These are phyloP conservation scores for Tricholoma sp. DNA, from an alignment of 768 basidiomycete genomes.

Conservation along the genomic window DNA sequence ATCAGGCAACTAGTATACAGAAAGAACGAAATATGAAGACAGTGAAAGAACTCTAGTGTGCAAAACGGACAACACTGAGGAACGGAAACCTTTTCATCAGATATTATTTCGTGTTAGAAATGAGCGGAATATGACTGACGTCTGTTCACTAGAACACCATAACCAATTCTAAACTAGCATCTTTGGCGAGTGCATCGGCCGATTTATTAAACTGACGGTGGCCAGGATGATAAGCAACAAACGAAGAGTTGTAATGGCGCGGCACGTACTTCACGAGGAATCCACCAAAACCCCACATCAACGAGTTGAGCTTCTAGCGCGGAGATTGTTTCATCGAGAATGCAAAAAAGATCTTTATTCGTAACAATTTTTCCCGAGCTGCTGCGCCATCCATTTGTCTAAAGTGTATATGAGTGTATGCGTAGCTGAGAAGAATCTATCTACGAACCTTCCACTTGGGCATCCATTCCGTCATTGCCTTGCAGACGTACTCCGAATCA, in stretches of 20 bases:
- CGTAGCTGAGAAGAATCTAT: background rate
- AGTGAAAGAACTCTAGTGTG: too few species aligned
- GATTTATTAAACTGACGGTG: background rate
- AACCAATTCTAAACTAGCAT: too few species aligned
- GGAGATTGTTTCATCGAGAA: background rate
- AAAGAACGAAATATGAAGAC: too few species aligned
- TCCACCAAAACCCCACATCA: background rate
- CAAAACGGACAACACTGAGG: too few species aligned
- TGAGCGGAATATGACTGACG: too few species aligned
- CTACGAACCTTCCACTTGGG: background rate
- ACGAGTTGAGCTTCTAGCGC: background rate
- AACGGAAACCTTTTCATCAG: too few species aligned
- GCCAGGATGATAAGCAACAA: too few species aligned
- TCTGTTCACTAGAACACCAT: too few species aligned
- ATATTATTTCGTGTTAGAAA: too few species aligned
- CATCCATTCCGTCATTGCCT: background rate
- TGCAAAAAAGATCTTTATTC: slow-evolving; percentile 1
- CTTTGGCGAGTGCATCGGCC: background rate
- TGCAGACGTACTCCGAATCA: slow-evolving; percentile 1
- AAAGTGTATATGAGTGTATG: background rate
- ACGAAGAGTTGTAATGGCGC: too few species aligned
- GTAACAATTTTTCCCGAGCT: background rate
- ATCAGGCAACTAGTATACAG: too few species aligned
- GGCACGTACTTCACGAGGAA: background rate
- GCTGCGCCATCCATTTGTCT: background rate